Conservation (phyloP, 495 filamentous ascomycete species). For the Copromyces sp. region DNA sequence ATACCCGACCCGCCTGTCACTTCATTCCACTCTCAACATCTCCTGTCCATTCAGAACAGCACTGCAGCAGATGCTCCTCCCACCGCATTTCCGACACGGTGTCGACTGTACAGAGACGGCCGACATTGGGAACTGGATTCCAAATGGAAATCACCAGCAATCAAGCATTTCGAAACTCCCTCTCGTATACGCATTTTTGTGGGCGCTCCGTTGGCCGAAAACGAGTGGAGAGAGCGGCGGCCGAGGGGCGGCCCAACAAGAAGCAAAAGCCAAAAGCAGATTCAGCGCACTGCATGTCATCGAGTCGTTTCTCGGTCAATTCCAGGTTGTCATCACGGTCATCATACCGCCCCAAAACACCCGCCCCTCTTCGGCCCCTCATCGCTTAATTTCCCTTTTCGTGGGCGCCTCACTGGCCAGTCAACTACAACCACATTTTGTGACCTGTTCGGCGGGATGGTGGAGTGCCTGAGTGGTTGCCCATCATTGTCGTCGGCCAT, state of each 20-base stretch:
- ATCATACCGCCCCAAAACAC: not conserved
- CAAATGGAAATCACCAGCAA: not conserved
- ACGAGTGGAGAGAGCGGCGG: not conserved
- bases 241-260: not conserved
- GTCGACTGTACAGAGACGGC: not conserved
- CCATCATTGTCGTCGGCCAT: not conserved
- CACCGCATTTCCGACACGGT: not conserved
- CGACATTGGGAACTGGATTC: not conserved
- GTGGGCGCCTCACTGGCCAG: slow-evolving; percentile 16
- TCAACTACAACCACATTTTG: slow-evolving; percentile 16
- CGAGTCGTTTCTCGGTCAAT: not conserved
- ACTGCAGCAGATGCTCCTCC: not conserved
- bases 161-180: not conserved
- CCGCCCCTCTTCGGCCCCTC: not conserved
- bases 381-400: not conserved
- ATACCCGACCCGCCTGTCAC: not conserved
- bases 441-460: slow-evolving; percentile 4
- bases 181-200: not conserved
- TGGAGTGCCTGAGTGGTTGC: not conserved
- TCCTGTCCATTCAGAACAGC: not conserved
- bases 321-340: not conserved
- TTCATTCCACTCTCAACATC: not conserved
- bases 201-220: not conserved
- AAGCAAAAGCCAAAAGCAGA: not conserved
- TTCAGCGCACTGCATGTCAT: not conserved